These are phyloP conservation scores for Neurospora sp. DNA, from an alignment of 495 filamentous ascomycete species.

Conservation along the genomic window DNA sequence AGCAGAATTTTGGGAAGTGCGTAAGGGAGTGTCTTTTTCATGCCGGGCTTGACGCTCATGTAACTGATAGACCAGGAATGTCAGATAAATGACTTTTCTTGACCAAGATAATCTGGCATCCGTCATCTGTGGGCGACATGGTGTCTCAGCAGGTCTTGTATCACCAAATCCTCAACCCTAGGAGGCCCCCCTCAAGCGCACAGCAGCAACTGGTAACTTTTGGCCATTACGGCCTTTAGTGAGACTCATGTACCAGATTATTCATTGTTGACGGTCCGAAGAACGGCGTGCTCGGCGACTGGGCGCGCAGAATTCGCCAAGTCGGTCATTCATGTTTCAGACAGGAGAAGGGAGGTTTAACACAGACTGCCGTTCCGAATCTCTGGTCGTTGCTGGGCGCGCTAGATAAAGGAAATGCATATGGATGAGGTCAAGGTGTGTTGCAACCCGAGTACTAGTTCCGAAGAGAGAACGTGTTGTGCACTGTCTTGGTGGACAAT, in stretches of 20 bases:
- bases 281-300: background rate
- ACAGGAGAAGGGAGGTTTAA: background rate
- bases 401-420: background rate
- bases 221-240: background rate
- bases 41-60: background rate
- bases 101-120: slow-evolving; percentile 4
- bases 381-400: background rate
- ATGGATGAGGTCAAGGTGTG: background rate
- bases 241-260: background rate
- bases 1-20: background rate
- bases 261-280: background rate
- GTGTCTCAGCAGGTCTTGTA: slow-evolving; percentile 13
- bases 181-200: background rate
- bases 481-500: background rate
- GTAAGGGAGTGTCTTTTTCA: background rate
- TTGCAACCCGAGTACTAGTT: background rate
- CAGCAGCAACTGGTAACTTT: background rate
- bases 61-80: background rate
- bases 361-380: background rate
- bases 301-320: background rate
- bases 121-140: slow-evolving; percentile 14
- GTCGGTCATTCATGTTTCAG: background rate
- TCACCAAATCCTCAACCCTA: slow-evolving; percentile 3
- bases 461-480: background rate
- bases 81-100: slow-evolving; percentile 4